Conservation (phyloP, 1,139 yeast species). For the Wickerhamomyces sp. region DNA sequence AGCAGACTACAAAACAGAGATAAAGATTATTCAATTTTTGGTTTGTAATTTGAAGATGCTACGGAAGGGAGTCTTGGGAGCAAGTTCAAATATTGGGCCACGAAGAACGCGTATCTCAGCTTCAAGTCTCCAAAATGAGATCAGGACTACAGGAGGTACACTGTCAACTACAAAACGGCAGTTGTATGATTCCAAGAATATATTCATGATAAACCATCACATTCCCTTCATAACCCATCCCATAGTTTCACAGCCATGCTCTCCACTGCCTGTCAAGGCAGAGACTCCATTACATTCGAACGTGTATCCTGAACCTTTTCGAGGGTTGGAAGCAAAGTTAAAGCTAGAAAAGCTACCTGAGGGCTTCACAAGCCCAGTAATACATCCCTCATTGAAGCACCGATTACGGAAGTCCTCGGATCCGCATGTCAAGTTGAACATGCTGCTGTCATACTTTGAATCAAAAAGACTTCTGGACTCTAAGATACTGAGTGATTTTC, state of each 20-base stretch:
- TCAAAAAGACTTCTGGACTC: slow-evolving; percentile 7
- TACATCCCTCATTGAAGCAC: slow-evolving; percentile 4
- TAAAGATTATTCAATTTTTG: too few species aligned
- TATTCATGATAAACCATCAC: slow-evolving; percentile 1
- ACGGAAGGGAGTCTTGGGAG: neutral
- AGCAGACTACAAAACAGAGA: too few species aligned
- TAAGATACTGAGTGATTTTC: slow-evolving; percentile 6
- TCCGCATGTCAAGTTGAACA: slow-evolving; percentile 12
- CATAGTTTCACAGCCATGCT: neutral
- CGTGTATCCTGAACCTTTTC: slow-evolving; percentile 1
- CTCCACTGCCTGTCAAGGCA: neutral
- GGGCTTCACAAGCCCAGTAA: neutral
- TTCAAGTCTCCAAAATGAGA: neutral
- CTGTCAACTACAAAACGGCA: slow-evolving; percentile 2
- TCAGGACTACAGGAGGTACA: neutral
- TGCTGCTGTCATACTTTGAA: slow-evolving; percentile 8
- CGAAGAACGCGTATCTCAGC: neutral
- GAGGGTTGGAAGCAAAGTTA: slow-evolving; percentile 3
- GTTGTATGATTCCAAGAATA: slow-evolving; percentile 6
- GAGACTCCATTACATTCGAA: neutral
- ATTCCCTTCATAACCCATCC: slow-evolving; percentile 6
- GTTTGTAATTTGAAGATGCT: too few species aligned
- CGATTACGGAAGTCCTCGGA: slow-evolving; percentile 11
- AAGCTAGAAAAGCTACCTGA: neutral
- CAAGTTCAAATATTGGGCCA: neutral